Base-by-base conservation (phyloP, 805 yeast genomes). In the Saccharomyces eubayanus region DNA sequence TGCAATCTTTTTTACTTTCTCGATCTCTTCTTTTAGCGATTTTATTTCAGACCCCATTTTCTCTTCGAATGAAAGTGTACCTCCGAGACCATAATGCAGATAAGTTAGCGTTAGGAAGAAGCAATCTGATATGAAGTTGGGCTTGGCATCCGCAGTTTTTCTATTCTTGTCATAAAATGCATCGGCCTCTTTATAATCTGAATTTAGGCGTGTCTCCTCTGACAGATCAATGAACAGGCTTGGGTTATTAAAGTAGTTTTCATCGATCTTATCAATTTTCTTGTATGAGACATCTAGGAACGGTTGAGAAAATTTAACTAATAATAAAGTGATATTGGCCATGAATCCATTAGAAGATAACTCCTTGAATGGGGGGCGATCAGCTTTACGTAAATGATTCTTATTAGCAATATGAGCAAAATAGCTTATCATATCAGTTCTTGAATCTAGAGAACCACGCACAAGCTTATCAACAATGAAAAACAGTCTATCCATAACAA, bases 121-220 rank as follows among this genome's bases (percentile, higher is more conserved):
- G 62, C 96, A 85, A 59, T 92, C 94, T 8, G 96, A 83, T n/a
- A 94, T 89, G 67, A 94, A 94, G 63, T 94, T 92, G 29, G 77
- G 67, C 56, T 68, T 65, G 36, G 56, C 57, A n/a, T 64, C 69
- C 1, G 60, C 69, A n/a, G 68, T 64, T 11, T 73, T 66, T 45
- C 71, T 72, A 40, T 71, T 67, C 2, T 70, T 61, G 5, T 76
- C 70, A 62, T 79, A 81, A 61, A 79, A 82, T 50, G 79, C 82
- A 49, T 77, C 77, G 4, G 89, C 85, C 62, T 87, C 94, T 54
- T 78, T 78, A 47, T 80, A 76, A 31, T 94, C 87, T 1, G 96
- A 79, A 60, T 87, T 84, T 20, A 89, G 76, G 63, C 94, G 82
- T 5, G 97, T 85, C 66, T 94, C 98, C 47, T 89, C 96, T 5